Base-by-base conservation (phyloP, 371 early-diverging fungal genomes). In the Massospora cicadina region DNA sequence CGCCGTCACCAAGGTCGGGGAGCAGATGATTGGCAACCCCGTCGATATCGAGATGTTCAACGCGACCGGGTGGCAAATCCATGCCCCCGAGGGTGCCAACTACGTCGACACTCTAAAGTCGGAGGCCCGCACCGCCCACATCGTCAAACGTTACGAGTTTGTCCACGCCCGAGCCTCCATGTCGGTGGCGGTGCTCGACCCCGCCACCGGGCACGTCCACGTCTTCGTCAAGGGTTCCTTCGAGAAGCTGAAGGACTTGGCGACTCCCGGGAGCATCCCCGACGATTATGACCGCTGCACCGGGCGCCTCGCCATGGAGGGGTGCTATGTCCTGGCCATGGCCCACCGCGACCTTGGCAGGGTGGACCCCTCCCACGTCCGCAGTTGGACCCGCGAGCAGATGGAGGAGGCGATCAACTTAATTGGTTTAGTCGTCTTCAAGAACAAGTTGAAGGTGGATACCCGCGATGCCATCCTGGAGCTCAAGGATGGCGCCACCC, bases 1-100 rank as follows among this genome's bases (percentile, higher is more conserved):
- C 71, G 79, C 86, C 1, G 83, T 94, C 3, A 77, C 85, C 5
- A 76, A 75, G 23, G 77, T 92, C 30, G 81, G 82, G 26, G 79
- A 79, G 25, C 79, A 77, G 60, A 78, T 80, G 33, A 80, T 92
- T 61, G 95, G 95, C 13, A 93, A 97, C 73, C 89, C 89, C 63
- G 85, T 97, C 27, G 97, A 97, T 72, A 80, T 93, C 55, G 91
- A 92, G 73, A 87, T 93, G 88, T 90, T 94, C 76, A 72, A 76
- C 17, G 81, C 82, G 29, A 86, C 90, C 1, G 73, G 76, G n/a
- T 81, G 81, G 69, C 61, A 57, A 5, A 23, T 58, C 7, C 24
- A 27, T 55, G 24, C 27, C 33, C 13, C 25, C 12, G 43, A 21
- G 0, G 13, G 24, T 25, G 62, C 69, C 60, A 66, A 71, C 1